phyloP scores from a whole-genome alignment of 495 filamentous ascomycete genomes.

The Hypoxylon rickii region DNA sequence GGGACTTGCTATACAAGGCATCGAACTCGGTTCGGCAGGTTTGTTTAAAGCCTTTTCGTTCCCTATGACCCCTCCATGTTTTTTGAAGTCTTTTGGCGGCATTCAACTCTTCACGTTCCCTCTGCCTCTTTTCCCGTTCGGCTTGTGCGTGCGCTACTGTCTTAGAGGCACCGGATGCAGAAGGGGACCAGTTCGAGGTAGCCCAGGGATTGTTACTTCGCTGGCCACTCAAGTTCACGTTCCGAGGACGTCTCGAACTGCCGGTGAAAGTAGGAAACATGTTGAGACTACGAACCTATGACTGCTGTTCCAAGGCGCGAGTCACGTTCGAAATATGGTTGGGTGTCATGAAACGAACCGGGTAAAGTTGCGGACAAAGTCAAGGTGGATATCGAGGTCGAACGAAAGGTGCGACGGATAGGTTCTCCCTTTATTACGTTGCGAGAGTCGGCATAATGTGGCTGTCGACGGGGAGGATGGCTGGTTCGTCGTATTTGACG shows the following conservation, averaged over 20 bases:
- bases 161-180: conserved; percentile 65
- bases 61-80: conserved; percentile 79
- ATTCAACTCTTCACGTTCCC: conserved; percentile 76
- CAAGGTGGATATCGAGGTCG: too few relatives aligned
- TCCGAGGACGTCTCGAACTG: conserved; percentile 78
- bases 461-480: background rate
- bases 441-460: conserved; percentile 15
- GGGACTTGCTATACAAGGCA: conserved; percentile 40
- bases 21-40: conserved; percentile 74
- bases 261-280: conserved; percentile 96
- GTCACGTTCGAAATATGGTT: background rate
- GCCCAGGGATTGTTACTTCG: conserved; percentile 73
- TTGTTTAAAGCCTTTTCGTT: conserved; percentile 59
- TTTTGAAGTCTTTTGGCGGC: conserved; percentile 77
- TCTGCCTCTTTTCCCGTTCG: conserved; percentile 78
- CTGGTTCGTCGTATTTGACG: conserved; percentile 4
- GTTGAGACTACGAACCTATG: conserved; percentile 6
- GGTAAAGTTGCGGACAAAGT: too few relatives aligned
- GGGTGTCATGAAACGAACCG: background rate
- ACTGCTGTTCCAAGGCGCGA: background rate
- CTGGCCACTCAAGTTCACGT: conserved; percentile 93
- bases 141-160: conserved; percentile 84
- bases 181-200: conserved; percentile 51
- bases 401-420: background rate
- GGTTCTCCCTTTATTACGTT: conserved; percentile 7